phyloP scores from a whole-genome alignment of 2,329 filamentous ascomycete species.

The Purpureocillium takamizusanense region DNA sequence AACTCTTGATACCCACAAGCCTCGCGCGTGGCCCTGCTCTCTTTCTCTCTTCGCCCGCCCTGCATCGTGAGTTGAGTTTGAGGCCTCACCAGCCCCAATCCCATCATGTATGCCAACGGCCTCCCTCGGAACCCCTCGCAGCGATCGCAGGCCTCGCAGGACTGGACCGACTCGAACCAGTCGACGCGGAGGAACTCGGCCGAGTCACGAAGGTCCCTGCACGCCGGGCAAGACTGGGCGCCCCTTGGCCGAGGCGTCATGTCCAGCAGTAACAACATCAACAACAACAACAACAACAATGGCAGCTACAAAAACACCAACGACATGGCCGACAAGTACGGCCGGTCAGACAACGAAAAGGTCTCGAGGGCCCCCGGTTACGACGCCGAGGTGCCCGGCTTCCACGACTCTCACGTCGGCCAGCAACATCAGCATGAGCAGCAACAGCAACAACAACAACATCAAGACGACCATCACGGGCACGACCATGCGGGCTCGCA shows the following conservation, averaged over 20 bases:
- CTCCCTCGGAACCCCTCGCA: no score
- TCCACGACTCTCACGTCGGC: no score
- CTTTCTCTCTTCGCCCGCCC: no score
- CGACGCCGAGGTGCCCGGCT: constrained; percentile 1
- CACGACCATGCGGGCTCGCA: not conserved
- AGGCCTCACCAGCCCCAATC: no score
- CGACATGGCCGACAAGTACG: not conserved
- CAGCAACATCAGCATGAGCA: no score
- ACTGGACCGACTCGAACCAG: constrained; percentile 2
- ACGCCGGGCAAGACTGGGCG: not conserved
- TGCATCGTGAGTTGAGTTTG: no score
- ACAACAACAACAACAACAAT: no score
- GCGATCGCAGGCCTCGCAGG: not conserved
- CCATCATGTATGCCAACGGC: not conserved
- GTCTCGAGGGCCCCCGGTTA: not conserved
- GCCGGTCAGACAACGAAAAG: not conserved
- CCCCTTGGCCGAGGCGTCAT: no score
- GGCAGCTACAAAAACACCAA: not conserved
- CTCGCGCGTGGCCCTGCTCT: no score
- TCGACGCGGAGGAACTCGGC: constrained; percentile 3
- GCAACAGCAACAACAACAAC: not conserved
- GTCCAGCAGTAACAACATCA: no score
- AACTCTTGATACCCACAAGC: no score
- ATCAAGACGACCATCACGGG: not conserved
- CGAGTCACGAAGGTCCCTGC: not conserved